Conservation (phyloP, 345 rosid genomes). For the Zanthoxylum bungeanum region DNA sequence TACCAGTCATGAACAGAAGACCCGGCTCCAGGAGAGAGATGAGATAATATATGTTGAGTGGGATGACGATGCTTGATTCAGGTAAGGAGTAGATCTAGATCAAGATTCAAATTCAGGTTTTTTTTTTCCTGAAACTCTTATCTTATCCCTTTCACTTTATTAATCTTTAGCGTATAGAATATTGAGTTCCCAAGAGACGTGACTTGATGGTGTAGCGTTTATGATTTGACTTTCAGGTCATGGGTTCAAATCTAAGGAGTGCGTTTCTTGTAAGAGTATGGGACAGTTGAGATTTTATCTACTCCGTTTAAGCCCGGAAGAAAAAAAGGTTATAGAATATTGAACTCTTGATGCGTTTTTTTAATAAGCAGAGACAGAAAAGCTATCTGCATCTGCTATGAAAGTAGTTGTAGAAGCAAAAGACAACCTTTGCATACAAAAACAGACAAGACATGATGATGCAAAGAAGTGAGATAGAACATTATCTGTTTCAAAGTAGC, state of each 20-base stretch:
- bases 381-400: conserved; percentile 5
- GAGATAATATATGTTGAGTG: not conserved
- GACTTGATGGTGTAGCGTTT: no score
- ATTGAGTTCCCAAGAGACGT: no score
- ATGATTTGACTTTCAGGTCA: no score
- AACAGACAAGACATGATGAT: conserved; percentile 21
- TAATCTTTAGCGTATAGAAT: not conserved
- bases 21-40: not conserved
- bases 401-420: not conserved
- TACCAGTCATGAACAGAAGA: not conserved
- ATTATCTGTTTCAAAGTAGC: conserved; percentile 3
- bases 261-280: no score
- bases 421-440: conserved; percentile 7
- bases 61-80: not conserved
- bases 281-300: no score
- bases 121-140: conserved; percentile 2
- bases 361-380: not conserved
- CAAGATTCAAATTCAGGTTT: conserved; percentile 13
- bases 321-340: no score
- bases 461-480: conserved; percentile 14
- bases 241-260: no score
- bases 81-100: not conserved
- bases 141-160: conserved; percentile 14
- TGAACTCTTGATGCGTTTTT: not conserved
- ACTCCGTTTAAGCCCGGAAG: no score